Base-by-base conservation (phyloP, 73 alveolate genomes). In the Paramecium bursaria region DNA sequence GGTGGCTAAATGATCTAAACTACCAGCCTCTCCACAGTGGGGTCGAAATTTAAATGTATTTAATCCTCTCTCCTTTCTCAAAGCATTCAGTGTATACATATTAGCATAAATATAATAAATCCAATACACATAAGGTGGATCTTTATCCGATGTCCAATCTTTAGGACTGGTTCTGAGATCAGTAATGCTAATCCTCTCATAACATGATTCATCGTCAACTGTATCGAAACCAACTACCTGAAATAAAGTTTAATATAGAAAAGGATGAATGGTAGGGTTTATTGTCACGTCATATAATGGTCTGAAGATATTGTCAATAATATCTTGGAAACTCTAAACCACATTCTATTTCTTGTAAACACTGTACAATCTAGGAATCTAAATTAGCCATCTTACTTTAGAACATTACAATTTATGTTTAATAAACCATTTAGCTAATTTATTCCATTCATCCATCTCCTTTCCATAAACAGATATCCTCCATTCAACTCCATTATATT, bases 11-110 rank as follows among this genome's bases (percentile, higher is more conserved):
- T 90, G 95, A 49, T 87, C 91, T 11, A 74, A 85, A 23, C 53
- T 73, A 4, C 95, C 95, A 14, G 95, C 94, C 75, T 90, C 95
- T 42, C 95, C 95, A 74, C 92, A 79, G 35, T 90, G 95, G 13
- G 95, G 95, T 21, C 90, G 74, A 49, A 73, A 80, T 19, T 53
- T 31, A 73, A 80, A 74, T 4, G 87, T 73, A n/a, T 55, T 44
- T 77, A 73, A 49, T 15, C 74, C 92, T 74, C 85, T 13, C 74
- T 73, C 85, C 39, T 52, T 61, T 48, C 95, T 76, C 14, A 90
- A 75, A 48, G 48, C 44, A 39, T 90, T 90, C 42, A 90, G 74
- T 33, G 54, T 13, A n/a, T 60, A 54, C 33, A 90, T 23, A 50
- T 90, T 90, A 17, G 91, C 91, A 49, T 87, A 86, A 19, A 90